Evolutionary conservation across 1,284 basidiomycete genomes (phyloP).

Genomic region (Stygiomarasmius scandens): DNA sequence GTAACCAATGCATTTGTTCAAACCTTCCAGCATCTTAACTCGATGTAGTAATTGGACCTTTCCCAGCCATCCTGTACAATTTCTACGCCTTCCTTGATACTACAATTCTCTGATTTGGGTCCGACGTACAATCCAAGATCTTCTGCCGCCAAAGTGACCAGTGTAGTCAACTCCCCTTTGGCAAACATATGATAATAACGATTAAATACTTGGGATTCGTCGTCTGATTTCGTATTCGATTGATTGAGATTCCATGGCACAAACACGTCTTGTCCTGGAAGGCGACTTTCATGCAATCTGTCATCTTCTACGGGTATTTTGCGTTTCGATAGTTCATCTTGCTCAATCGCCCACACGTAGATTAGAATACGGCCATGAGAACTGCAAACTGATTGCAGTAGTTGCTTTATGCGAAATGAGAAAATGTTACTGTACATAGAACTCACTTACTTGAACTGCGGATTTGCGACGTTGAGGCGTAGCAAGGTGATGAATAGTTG

Average conservation of each 20-base stretch:
- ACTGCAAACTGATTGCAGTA: constrained; percentile 67
- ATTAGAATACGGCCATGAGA: constrained; percentile 80
- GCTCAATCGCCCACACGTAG: constrained; percentile 99
- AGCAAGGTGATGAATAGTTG: constrained; percentile 92
- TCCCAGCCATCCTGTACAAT: constrained; percentile 85
- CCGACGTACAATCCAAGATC: constrained; percentile 61
- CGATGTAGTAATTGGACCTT: constrained; percentile 81
- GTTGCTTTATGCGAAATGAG: constrained; percentile 45
- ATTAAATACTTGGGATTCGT: constrained; percentile 60
- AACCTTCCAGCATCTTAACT: constrained; percentile 61
- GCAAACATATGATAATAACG: constrained; percentile 95
- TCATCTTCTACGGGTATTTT: constrained; percentile 45
- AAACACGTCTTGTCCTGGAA: constrained; percentile 46
- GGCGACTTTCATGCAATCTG: constrained; percentile 19
- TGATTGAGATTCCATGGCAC: constrained; percentile 43
- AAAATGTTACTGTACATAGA: not conserved
- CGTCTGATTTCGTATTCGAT: constrained; percentile 12
- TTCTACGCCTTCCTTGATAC: constrained; percentile 49
- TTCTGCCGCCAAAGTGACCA: constrained; percentile 65
- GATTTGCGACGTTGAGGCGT: constrained; percentile 70
- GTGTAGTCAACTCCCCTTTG: constrained; percentile 68
- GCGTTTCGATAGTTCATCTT: constrained; percentile 82
- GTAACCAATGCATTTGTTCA: constrained; percentile 21
- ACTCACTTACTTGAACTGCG: constrained; percentile 67
- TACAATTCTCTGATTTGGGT: constrained; percentile 15